Base-by-base conservation (phyloP, 106 monocot species). In the Allium cepa region DNA sequence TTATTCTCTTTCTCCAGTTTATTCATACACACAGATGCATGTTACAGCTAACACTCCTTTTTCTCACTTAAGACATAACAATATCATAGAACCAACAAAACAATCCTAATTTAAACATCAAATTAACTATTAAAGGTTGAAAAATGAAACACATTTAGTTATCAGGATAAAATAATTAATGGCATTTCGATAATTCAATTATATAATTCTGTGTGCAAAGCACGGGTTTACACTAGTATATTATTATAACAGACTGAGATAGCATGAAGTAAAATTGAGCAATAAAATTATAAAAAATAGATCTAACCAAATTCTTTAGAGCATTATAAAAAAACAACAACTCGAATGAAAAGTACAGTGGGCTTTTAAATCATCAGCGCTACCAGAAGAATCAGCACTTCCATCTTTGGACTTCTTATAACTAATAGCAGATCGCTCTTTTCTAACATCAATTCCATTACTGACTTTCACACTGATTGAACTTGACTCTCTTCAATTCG, bases 401-500 rank as follows among this genome's bases (percentile, higher is more conserved):
- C 12, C 28, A 61, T 49, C 56, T 8, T 50, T 45, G 57, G 26
- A 62, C 55, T 10, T 46, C 47, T 22, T 27, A 36, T 47, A 16
- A 22, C 11, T 49, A n/a, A 10, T 65, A 18, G 26, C 59, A 55
- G 17, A 69, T 48, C 56, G 59, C 69, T 49, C 60, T 53, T 26
- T 49, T 58, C 17, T 17, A 59, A 36, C 9, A 53, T 17, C 56
- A 26, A 14, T 66, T 51, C 11, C 46, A 2, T 16, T 53, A 11
- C 49, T 48, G 57, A 15, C 67, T 64, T 68, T 67, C 64, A 62
- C 71, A 60, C 64, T 62, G 7, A 51, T 46, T 51, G 6, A 62
- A 72, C 47, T 82, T 76, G 26, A 79, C 88, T 17, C 50, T 75
- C 60, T 67, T 68, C 70, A 97, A 84, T 76, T 86, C 85, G 50